A percentile compares a stretch with the other conserved stretches of the same genome.
Conservation (phyloP, 768 basidiomycete species). For the Sarcodon aspratus region DNA sequence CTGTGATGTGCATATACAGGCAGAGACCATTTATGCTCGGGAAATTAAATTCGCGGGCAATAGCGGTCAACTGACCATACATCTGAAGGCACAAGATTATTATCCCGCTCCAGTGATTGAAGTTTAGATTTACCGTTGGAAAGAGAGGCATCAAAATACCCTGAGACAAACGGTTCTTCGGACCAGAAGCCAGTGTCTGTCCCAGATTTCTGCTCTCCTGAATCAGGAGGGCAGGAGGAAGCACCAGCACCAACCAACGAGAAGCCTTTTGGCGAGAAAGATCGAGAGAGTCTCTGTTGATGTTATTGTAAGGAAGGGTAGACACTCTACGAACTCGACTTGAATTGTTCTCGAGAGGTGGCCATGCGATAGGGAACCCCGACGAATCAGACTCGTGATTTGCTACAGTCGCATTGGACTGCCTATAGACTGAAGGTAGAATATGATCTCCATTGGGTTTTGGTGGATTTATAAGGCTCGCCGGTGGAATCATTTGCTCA, state of each 20-base stretch:
- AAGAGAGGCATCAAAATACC: slow-evolving; percentile 69
- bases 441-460: too few species aligned
- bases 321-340: slow-evolving; percentile 12
- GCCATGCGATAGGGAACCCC: too few species aligned
- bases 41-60: slow-evolving; percentile 74
- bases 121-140: slow-evolving; percentile 41
- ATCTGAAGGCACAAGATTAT: slow-evolving; percentile 31
- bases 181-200: slow-evolving; percentile 45
- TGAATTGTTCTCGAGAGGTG: too few species aligned
- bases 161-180: slow-evolving; percentile 47
- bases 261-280: slow-evolving; percentile 23
- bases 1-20: slow-evolving; percentile 60
- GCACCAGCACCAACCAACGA: slow-evolving; percentile 53
- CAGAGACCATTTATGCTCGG: slow-evolving; percentile 69
- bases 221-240: slow-evolving; percentile 49
- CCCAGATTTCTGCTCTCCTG: slow-evolving; percentile 50
- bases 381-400: too few species aligned
- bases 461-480: too few species aligned
- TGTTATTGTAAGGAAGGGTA: slow-evolving; percentile 43
- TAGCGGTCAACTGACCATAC: slow-evolving; percentile 64
- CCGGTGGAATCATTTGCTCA: too few species aligned
- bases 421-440: too few species aligned
- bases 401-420: too few species aligned
- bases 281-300: slow-evolving; percentile 31
- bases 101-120: slow-evolving; percentile 1